Evolutionary conservation across 129 eudicot species (phyloP).

Genomic region (Flaveria linearis): DNA sequence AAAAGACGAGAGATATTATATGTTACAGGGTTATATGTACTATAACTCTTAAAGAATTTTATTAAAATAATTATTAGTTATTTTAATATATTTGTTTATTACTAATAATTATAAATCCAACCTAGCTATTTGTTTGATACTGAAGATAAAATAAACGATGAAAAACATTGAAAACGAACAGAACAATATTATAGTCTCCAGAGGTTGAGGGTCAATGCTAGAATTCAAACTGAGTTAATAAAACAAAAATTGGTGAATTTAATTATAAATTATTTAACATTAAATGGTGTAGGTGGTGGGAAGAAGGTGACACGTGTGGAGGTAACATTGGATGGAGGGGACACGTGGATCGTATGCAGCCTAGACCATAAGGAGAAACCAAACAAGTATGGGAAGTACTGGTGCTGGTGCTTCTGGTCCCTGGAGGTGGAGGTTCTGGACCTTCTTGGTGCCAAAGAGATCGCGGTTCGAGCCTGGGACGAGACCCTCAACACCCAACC

Average conservation of each 20-base stretch:
- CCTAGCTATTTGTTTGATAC: too few species aligned
- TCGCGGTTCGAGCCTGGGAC: slow-evolving; percentile 97
- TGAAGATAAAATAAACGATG: neutral
- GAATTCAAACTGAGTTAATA: neutral
- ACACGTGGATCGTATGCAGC: slow-evolving; percentile 65
- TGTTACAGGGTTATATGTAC: neutral
- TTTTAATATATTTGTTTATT: neutral
- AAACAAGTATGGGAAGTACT: slow-evolving; percentile 75
- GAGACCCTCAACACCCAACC: slow-evolving; percentile 92
- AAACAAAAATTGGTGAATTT: neutral
- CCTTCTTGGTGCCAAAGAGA: slow-evolving; percentile 76
- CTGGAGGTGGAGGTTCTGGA: slow-evolving; percentile 90
- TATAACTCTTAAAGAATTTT: neutral
- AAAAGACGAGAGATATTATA: neutral
- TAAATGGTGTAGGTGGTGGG: slow-evolving; percentile 67
- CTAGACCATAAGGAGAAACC: slow-evolving; percentile 79
- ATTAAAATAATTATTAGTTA: neutral
- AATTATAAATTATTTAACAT: neutral
- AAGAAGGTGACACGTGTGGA: slow-evolving; percentile 95
- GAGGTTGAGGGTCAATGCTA: slow-evolving; percentile 21
- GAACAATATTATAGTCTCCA: neutral
- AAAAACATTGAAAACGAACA: neutral
- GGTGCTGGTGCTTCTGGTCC: slow-evolving; percentile 99
- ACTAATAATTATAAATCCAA: neutral
- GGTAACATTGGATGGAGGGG: slow-evolving; percentile 93